Base-by-base conservation (phyloP, 1,139 yeast species). In the Hemisphaericaspora lyxosophila region DNA sequence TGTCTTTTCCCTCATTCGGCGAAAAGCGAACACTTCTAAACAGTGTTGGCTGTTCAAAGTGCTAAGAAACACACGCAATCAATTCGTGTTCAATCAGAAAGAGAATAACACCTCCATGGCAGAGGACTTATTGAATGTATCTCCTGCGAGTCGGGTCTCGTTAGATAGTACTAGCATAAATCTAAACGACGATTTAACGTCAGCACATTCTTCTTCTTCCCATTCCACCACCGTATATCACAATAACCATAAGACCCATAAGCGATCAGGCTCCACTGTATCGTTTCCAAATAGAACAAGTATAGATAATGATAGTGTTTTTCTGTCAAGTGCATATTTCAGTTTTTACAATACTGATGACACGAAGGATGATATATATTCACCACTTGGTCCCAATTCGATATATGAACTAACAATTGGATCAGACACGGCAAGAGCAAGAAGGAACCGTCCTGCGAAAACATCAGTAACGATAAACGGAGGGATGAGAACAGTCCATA, bases 341-440 rank as follows among this genome's bases (percentile, higher is more conserved):
- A 64, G 58, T 31, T 46, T 49, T 16, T 55, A 51, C 41, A 54
- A 53, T 36, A 43, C 51, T 23, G 57, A 51, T 26, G 48, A 44
- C 23, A 35, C 42, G n/a, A 44, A 47, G 19, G 57, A 50, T 11
- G 59, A 53, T 20, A 50, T 48, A 3, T 62, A 74, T 36, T 78
- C 85, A 9, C 88, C 90, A 1, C 60, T 85, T 47, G 94, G 94
- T 0, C 83, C 87, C 40, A 86, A 85, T 54, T 82, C 95, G 7
- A 81, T 88, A 33, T 85, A 76, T 53, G 94, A 85, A 51, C 63
- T 85, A 42, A 82, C 87, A 0, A 74, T 80, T 34, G 82, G 76
- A 31, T 75, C 79, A 3, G 84, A 80, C 48, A 52, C 65, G 15
- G 69, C 73, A 14, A 55, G 75, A 26, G 57, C 62, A 43, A 64